phyloP scores from a whole-genome alignment of 176 grass and related monocot genomes.

The Thinopyrum elongatum region DNA sequence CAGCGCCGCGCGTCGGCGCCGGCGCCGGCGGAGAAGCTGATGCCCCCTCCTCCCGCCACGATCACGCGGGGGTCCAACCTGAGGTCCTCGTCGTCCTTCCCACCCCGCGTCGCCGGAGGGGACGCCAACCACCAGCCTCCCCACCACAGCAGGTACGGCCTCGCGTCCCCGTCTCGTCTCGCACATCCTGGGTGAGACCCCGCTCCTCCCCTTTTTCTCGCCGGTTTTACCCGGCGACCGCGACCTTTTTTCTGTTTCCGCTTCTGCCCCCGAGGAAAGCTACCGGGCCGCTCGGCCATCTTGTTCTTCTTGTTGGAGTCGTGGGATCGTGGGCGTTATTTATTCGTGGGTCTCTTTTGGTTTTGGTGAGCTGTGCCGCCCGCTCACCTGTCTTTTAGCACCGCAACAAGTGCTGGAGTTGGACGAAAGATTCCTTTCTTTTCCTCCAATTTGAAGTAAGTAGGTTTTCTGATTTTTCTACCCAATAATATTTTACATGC shows the following conservation, averaged over 20 bases:
- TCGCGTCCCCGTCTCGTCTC: not conserved
- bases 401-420: not conserved
- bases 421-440: conserved; percentile 5
- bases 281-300: not conserved
- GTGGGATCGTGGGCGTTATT: conserved; percentile 32
- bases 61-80: conserved; percentile 58
- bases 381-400: conserved; percentile 9
- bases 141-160: conserved; percentile 38
- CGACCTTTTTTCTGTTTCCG: conserved; percentile 4
- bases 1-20: conserved; percentile 45
- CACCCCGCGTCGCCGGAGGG: conserved; percentile 3
- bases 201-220: not conserved
- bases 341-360: conserved; percentile 30
- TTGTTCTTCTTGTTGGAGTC: conserved; percentile 1
- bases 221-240: conserved; percentile 20
- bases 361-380: conserved; percentile 33
- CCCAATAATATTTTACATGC: no score
- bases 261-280: conserved; percentile 35
- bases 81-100: conserved; percentile 42
- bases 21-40: conserved; percentile 59
- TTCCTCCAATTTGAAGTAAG: not conserved
- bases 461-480: not conserved
- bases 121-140: conserved; percentile 25
- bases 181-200: not conserved
- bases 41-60: conserved; percentile 45